These are phyloP conservation scores for Anastatica hierochuntica DNA, from an alignment of 345 rosid genomes.

Conservation along the genomic window DNA sequence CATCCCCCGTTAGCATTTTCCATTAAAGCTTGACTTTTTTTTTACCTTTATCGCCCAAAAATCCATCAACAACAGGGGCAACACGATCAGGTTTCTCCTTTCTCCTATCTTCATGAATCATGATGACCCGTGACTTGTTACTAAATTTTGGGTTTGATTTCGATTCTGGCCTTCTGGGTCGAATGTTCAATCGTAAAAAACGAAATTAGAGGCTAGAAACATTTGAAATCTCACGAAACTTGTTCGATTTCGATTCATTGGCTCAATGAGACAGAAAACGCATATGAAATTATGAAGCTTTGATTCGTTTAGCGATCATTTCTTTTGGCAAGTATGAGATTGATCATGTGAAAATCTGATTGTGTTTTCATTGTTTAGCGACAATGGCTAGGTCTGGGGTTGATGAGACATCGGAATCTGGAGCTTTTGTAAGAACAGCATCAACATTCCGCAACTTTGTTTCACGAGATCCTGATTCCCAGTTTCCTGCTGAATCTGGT, in stretches of 20 bases:
- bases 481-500: slow-evolving; percentile 64
- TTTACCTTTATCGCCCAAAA: background rate
- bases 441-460: slow-evolving; percentile 71
- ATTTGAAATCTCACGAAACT: too few relatives aligned
- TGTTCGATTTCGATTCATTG: too few relatives aligned
- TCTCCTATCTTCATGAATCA: background rate
- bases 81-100: slow-evolving; percentile 2
- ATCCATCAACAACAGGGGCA: background rate
- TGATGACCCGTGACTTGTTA: background rate
- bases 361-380: background rate
- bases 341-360: background rate
- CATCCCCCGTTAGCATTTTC: background rate
- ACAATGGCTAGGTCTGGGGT: slow-evolving; percentile 69
- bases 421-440: slow-evolving; percentile 70
- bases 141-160: background rate
- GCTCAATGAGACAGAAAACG: too few relatives aligned
- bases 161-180: too few relatives aligned
- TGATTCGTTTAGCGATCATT: too few relatives aligned
- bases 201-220: too few relatives aligned
- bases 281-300: too few relatives aligned
- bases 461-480: slow-evolving; percentile 46
- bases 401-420: slow-evolving; percentile 67
- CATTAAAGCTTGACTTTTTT: background rate
- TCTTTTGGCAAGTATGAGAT: background rate
- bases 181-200: too few relatives aligned